Conservation (phyloP, 1,284 basidiomycete species). For the Ganoderma resinaceum region DNA sequence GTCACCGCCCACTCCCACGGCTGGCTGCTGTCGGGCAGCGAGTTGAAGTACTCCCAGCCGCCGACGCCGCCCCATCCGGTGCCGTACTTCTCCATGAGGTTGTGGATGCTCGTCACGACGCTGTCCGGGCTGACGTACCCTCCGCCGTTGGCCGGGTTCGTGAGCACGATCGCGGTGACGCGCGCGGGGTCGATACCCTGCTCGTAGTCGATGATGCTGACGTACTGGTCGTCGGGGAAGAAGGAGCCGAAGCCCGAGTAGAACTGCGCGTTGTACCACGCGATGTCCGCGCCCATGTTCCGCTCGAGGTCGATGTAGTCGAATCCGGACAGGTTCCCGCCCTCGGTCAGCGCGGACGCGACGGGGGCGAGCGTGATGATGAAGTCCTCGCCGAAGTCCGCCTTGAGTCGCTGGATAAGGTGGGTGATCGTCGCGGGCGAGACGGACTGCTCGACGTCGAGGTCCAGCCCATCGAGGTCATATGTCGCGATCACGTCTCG, state of each 20-base stretch:
- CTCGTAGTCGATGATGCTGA: slow-evolving; percentile 18
- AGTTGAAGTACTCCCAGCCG: slow-evolving; percentile 25
- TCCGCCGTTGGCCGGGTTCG: slow-evolving; percentile 19
- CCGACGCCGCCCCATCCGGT: slow-evolving; percentile 23
- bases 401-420: slow-evolving; percentile 18
- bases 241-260: slow-evolving; percentile 24
- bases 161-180: slow-evolving; percentile 20
- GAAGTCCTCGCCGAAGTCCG: slow-evolving; percentile 21
- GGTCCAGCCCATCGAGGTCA: slow-evolving; percentile 20
- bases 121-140: slow-evolving; percentile 18
- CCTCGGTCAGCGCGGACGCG: slow-evolving; percentile 24
- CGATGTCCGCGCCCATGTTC: slow-evolving; percentile 13
- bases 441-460: slow-evolving; percentile 23
- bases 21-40: slow-evolving; percentile 16
- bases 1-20: slow-evolving; percentile 21
- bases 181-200: slow-evolving; percentile 21
- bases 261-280: slow-evolving; percentile 26
- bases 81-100: slow-evolving; percentile 21
- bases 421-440: slow-evolving; percentile 16
- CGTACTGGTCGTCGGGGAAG: slow-evolving; percentile 22
- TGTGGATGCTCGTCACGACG: slow-evolving; percentile 18
- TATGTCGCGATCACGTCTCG: slow-evolving; percentile 19
- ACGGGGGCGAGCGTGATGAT: slow-evolving; percentile 24
- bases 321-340: slow-evolving; percentile 25
- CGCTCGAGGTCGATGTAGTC: slow-evolving; percentile 22